Percentiles rank a stretch among this genome's conserved stretches.
Evolutionary conservation across 495 filamentous ascomycete genomes (phyloP).

Genomic region (Talaromyces liani): DNA sequence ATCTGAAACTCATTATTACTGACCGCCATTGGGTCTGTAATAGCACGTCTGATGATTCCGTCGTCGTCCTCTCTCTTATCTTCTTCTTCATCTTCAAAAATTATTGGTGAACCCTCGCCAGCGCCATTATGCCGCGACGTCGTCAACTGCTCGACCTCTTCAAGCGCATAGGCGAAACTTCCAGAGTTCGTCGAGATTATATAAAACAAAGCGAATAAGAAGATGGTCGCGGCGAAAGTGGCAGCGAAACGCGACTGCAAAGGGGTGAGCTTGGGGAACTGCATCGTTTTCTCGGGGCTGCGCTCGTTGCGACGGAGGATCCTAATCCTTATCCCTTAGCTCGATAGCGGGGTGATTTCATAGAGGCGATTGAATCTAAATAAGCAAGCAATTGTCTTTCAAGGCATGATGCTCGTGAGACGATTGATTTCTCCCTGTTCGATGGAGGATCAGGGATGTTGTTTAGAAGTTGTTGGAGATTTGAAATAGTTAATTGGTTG

Average conservation of each 20-base stretch:
- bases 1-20: constrained; percentile 54
- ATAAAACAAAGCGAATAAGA: constrained; percentile 49
- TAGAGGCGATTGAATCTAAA: background rate
- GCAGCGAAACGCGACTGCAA: constrained; percentile 65
- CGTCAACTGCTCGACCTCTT: background rate
- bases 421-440: background rate
- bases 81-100: constrained; percentile 17
- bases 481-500: background rate
- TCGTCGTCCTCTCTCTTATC: constrained; percentile 35
- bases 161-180: constrained; percentile 52
- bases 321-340: constrained; percentile 3
- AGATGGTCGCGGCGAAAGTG: constrained; percentile 47
- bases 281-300: constrained; percentile 36
- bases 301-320: background rate
- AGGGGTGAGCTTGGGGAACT: constrained; percentile 47
- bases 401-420: background rate
- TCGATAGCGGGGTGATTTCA: background rate
- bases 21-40: constrained; percentile 38
- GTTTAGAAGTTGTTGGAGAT: background rate
- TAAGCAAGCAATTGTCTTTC: background rate
- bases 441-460: background rate
- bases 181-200: constrained; percentile 37
- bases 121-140: background rate
- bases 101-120: constrained; percentile 8
- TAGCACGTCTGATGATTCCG: constrained; percentile 51